These are phyloP conservation scores for Botryotinia convoluta DNA, from an alignment of 2,329 filamentous ascomycete species.

Conservation along the genomic window DNA sequence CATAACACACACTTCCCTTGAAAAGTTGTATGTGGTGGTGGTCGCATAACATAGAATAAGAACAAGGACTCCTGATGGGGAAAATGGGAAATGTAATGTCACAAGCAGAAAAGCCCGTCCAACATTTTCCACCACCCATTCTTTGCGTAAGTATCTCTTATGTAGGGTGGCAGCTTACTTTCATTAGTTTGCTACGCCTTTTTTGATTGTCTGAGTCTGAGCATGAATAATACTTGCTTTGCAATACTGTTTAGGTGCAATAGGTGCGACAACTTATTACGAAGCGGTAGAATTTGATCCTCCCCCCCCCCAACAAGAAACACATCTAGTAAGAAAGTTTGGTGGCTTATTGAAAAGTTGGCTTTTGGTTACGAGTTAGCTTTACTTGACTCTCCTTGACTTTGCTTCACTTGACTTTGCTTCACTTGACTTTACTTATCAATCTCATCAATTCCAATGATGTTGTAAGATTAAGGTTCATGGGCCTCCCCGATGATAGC, in stretches of 20 bases:
- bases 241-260: background rate
- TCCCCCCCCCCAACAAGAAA: background rate
- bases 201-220: background rate
- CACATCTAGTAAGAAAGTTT: background rate
- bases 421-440: background rate
- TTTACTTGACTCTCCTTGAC: background rate
- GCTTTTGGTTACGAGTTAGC: background rate
- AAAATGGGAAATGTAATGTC: background rate
- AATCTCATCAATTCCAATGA: background rate
- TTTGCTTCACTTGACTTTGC: background rate
- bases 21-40: background rate
- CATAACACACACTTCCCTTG: background rate
- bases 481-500: background rate
- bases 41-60: background rate
- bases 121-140: conserved; percentile 6
- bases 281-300: background rate
- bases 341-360: background rate
- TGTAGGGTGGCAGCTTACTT: conserved; percentile 9
- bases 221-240: background rate
- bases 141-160: background rate
- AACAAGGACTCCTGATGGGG: background rate
- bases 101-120: conserved; percentile 3
- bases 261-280: background rate
- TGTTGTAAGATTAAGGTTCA: background rate
- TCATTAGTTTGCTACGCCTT: conserved; percentile 1